Evolutionary conservation across 257 asterid genomes (phyloP).

Genomic region (Przewalskia tangutica): DNA sequence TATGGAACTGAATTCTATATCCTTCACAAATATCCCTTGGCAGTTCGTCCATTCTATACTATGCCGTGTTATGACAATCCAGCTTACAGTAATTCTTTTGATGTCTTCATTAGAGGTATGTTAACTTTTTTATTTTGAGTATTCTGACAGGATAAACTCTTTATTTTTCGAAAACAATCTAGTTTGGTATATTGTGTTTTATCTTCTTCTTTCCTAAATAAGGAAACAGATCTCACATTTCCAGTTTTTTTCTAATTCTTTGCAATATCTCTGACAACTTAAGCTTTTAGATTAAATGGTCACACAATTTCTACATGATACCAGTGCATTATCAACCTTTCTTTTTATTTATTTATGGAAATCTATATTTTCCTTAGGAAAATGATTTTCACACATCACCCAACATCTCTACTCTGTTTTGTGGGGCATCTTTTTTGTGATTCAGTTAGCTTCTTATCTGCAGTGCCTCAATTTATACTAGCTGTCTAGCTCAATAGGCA

Average conservation of each 20-base stretch:
- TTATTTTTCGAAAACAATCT: not conserved
- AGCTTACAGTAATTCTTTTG: slow-evolving; percentile 72
- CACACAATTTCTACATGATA: not conserved
- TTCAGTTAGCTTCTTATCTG: not conserved
- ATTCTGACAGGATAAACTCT: not conserved
- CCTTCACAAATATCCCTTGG: slow-evolving; percentile 78
- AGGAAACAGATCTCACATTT: not conserved
- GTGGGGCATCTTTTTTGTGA: not conserved
- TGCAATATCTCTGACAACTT: not conserved
- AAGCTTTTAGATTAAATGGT: not conserved
- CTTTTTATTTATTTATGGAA: not conserved
- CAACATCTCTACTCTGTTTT: not conserved
- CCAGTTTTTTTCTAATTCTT: not conserved
- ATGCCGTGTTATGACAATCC: slow-evolving; percentile 71
- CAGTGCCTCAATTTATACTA: not conserved
- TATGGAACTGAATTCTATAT: slow-evolving; percentile 87
- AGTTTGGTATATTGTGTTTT: not conserved
- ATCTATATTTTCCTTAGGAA: not conserved
- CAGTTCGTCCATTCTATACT: slow-evolving; percentile 85
- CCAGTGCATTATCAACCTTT: not conserved
- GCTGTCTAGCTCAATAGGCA: not conserved
- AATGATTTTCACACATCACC: not conserved
- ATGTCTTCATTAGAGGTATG: slow-evolving; percentile 76
- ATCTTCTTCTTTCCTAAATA: not conserved
- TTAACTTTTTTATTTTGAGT: not conserved